A percentile compares a stretch with the other conserved stretches of the same genome.
phyloP scores from a whole-genome alignment of 2,329 filamentous ascomycete genomes.

The Diplodia mutila region DNA sequence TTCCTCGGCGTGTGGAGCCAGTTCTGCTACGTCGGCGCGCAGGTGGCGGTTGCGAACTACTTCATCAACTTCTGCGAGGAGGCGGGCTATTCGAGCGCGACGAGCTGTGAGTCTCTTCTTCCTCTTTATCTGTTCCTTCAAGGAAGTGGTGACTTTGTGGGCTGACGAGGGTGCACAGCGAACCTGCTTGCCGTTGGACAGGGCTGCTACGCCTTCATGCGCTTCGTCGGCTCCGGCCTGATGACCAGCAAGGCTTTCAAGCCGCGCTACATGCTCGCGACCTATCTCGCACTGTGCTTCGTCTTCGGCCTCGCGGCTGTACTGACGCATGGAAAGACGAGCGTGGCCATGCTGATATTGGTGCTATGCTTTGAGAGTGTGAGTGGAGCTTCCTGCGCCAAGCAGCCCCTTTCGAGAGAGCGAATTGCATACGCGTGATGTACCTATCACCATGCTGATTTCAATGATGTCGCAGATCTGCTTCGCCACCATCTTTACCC shows the following conservation, averaged over 20 bases:
- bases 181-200: conserved; percentile 32
- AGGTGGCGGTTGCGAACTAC: conserved; percentile 24
- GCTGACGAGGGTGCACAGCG: conserved; percentile 14
- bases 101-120: conserved; percentile 22
- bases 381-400: neutral
- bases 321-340: conserved; percentile 26
- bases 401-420: neutral
- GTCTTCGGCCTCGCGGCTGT: conserved; percentile 29
- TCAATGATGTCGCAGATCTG: conserved; percentile 23
- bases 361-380: conserved; percentile 31
- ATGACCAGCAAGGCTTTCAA: conserved; percentile 29
- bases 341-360: conserved; percentile 29
- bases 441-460: too few relatives aligned
- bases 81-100: conserved; percentile 28
- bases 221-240: conserved; percentile 30
- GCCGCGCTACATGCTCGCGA: conserved; percentile 29
- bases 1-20: conserved; percentile 21
- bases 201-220: conserved; percentile 30
- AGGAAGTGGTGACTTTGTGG: neutral
- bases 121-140: too few relatives aligned
- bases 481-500: conserved; percentile 34
- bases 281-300: conserved; percentile 29
- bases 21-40: conserved; percentile 21
- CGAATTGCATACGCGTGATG: too few relatives aligned
- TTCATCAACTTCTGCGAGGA: conserved; percentile 30